phyloP scores from a whole-genome alignment of 2,329 filamentous ascomycete species.

The Thelonectria olida region DNA sequence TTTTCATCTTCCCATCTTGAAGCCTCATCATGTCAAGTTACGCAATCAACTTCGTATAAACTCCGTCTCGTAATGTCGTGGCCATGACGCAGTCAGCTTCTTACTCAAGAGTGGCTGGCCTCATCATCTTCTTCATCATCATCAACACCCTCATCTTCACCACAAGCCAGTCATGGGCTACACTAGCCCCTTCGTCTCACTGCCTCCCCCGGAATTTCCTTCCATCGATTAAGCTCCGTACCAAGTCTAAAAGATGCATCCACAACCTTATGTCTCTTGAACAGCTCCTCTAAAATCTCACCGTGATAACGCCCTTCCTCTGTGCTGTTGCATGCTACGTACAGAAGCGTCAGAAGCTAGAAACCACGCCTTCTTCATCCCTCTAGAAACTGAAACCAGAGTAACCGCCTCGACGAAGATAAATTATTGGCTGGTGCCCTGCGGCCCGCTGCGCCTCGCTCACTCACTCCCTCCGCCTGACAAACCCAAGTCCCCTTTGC shows the following conservation, averaged over 20 bases:
- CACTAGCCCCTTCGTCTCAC: neutral
- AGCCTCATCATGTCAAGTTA: too few relatives aligned
- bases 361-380: too few relatives aligned
- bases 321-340: too few relatives aligned
- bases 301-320: neutral
- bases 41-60: too few relatives aligned
- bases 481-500: neutral
- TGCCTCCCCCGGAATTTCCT: neutral
- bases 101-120: neutral
- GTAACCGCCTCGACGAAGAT: neutral
- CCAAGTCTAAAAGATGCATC: too few relatives aligned
- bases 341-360: too few relatives aligned
- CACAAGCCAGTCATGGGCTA: neutral
- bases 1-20: too few relatives aligned
- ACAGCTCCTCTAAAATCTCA: neutral
- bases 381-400: neutral
- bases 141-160: neutral
- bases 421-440: neutral
- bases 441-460: slow-evolving; percentile 5
- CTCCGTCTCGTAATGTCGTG: too few relatives aligned
- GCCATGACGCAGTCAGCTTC: neutral
- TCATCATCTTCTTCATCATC: neutral
- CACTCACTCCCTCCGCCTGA: neutral
- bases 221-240: neutral
- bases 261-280: too few relatives aligned